phyloP scores from a whole-genome alignment of 495 filamentous ascomycete species.

The Staphylotrichum tortipilum region DNA sequence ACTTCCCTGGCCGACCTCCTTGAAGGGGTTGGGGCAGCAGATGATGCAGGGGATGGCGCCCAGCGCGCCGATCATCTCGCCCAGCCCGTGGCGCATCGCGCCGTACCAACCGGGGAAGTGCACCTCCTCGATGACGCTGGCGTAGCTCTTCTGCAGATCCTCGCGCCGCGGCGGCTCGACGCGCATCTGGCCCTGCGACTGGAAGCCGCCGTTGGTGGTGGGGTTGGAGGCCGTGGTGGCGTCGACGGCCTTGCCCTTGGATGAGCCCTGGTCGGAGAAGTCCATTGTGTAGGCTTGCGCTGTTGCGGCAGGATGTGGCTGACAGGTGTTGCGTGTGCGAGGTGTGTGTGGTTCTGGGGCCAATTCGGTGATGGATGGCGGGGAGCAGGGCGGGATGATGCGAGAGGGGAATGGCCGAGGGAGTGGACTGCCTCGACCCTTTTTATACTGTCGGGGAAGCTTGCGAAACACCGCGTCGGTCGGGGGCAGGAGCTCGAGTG shows the following conservation, averaged over 20 bases:
- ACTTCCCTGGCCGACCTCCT: constrained; percentile 83
- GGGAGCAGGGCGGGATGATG: too few species aligned
- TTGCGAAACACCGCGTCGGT: too few species aligned
- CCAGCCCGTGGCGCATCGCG: constrained; percentile 71
- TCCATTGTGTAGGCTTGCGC: not conserved
- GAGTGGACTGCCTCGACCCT: too few species aligned
- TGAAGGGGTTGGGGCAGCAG: constrained; percentile 92
- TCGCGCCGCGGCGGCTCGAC: constrained; percentile 74
- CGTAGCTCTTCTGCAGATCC: constrained; percentile 87
- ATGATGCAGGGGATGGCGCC: constrained; percentile 92
- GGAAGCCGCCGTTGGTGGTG: constrained; percentile 26
- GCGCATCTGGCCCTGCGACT: constrained; percentile 47
- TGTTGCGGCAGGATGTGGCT: not conserved
- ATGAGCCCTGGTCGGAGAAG: constrained; percentile 3
- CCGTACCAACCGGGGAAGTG: constrained; percentile 81
- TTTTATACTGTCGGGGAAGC: too few species aligned
- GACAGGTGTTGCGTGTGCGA: too few species aligned
- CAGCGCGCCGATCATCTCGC: constrained; percentile 64
- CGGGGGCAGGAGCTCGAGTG: too few species aligned
- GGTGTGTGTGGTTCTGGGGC: too few species aligned
- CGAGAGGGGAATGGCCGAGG: too few species aligned
- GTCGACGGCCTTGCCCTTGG: constrained; percentile 22
- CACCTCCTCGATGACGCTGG: constrained; percentile 64
- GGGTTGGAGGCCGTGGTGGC: too few species aligned
- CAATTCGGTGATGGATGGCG: too few species aligned